A percentile compares a stretch with the other conserved stretches of the same genome.
Conservation (phyloP, 2,329 filamentous ascomycete species). For the Xylaria sp. region DNA sequence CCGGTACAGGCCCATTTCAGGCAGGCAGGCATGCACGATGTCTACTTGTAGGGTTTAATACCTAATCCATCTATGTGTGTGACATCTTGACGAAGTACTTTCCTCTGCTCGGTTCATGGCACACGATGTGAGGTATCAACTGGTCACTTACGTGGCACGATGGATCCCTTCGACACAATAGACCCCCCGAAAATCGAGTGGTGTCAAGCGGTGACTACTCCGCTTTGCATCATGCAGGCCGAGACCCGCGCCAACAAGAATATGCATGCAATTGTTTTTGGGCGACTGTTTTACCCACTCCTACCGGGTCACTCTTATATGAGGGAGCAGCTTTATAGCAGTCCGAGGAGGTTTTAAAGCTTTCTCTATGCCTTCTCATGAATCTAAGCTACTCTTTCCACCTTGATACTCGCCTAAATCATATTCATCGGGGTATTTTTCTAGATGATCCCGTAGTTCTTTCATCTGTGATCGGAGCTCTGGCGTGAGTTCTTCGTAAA, state of each 20-base stretch:
- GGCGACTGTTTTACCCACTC: conserved; percentile 20
- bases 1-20: neutral
- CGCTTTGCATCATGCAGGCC: conserved; percentile 34
- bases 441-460: conserved; percentile 78
- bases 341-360: neutral
- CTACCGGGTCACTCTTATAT: neutral
- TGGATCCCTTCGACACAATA: conserved; percentile 18
- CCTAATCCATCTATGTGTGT: conserved; percentile 11
- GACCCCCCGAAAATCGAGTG: conserved; percentile 9
- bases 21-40: conserved; percentile 14
- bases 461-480: conserved; percentile 80
- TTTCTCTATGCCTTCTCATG: conserved; percentile 18
- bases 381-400: conserved; percentile 71
- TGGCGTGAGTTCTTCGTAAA: conserved; percentile 88
- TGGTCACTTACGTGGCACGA: conserved; percentile 36
- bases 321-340: neutral
- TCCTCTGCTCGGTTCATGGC: conserved; percentile 3
- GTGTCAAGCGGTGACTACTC: conserved; percentile 22
- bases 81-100: neutral
- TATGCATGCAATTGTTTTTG: conserved; percentile 13
- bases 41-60: conserved; percentile 12
- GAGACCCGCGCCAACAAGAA: conserved; percentile 30
- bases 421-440: conserved; percentile 92
- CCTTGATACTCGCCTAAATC: conserved; percentile 81
- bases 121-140: conserved; percentile 9